phyloP scores from a whole-genome alignment of 352 stramenopile genomes.

The Globisporangium ultimum region DNA sequence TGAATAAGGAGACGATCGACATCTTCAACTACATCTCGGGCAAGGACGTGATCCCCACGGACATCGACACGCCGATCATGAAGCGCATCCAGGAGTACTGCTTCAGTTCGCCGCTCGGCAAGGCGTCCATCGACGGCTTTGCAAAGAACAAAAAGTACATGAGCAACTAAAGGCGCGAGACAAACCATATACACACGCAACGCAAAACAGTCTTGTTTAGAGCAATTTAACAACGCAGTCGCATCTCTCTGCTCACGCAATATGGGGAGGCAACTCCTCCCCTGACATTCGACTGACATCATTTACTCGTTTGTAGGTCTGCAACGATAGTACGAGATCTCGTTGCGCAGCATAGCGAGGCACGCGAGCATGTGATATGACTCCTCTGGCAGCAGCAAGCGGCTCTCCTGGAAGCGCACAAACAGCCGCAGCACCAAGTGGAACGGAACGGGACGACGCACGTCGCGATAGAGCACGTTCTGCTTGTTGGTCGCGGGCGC shows the following conservation, averaged over 20 bases:
- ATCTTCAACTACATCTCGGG: constrained; percentile 97
- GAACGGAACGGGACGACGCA: constrained; percentile 49
- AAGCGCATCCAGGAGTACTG: constrained; percentile 91
- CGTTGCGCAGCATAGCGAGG: constrained; percentile 40
- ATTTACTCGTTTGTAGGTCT: constrained; percentile 8
- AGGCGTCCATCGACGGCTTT: constrained; percentile 77
- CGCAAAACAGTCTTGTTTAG: too few species aligned
- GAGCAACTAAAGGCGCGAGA: constrained; percentile 55
- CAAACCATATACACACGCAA: neutral
- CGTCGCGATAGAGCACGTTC: constrained; percentile 54
- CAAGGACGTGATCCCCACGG: constrained; percentile 78
- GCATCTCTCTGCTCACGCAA: neutral
- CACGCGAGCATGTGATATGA: constrained; percentile 46
- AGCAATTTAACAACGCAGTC: too few species aligned
- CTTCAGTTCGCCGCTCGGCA: constrained; percentile 86
- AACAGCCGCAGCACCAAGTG: constrained; percentile 50
- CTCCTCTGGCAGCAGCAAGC: constrained; percentile 45
- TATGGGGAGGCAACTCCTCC: too few species aligned
- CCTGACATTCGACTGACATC: neutral
- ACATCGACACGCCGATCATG: constrained; percentile 86
- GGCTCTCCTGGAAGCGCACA: constrained; percentile 57
- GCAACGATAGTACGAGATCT: constrained; percentile 54
- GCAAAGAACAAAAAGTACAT: constrained; percentile 81
- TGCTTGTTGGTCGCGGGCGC: constrained; percentile 46
- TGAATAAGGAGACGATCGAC: constrained; percentile 97